These are phyloP conservation scores for Botryobasidium botryosum DNA, from an alignment of 768 basidiomycete genomes.

Conservation along the genomic window DNA sequence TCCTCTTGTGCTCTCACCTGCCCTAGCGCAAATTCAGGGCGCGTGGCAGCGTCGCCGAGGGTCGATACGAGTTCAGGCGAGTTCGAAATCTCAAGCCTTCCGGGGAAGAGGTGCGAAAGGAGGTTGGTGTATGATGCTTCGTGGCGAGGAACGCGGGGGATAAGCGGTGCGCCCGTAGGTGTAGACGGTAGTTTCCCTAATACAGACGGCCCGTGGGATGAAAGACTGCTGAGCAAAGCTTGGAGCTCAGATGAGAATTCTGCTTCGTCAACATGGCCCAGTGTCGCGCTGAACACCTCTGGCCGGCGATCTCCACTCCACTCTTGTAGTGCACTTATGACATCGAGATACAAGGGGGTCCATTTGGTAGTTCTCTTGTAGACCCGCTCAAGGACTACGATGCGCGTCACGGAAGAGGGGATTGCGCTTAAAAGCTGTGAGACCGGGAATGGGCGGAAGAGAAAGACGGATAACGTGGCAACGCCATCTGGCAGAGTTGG, in stretches of 20 bases:
- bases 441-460: conserved; percentile 51
- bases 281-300: conserved; percentile 40
- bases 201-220: conserved; percentile 13
- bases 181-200: no score
- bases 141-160: conserved; percentile 74
- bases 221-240: neutral
- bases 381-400: conserved; percentile 73
- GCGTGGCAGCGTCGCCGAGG: conserved; percentile 62
- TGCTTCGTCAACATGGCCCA: conserved; percentile 32
- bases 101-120: conserved; percentile 59
- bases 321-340: conserved; percentile 54
- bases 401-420: conserved; percentile 41
- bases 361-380: conserved; percentile 64
- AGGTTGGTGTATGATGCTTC: conserved; percentile 87
- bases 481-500: conserved; percentile 50
- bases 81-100: conserved; percentile 72
- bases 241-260: conserved; percentile 17
- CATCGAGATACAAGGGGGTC: conserved; percentile 74
- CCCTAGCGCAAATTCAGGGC: conserved; percentile 90
- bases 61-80: conserved; percentile 53
- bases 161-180: no score
- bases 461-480: conserved; percentile 42
- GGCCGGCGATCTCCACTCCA: conserved; percentile 33
- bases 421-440: conserved; percentile 40
- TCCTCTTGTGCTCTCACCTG: conserved; percentile 72